phyloP scores from a whole-genome alignment of 2,329 filamentous ascomycete species.

The Eutypella sp. region DNA sequence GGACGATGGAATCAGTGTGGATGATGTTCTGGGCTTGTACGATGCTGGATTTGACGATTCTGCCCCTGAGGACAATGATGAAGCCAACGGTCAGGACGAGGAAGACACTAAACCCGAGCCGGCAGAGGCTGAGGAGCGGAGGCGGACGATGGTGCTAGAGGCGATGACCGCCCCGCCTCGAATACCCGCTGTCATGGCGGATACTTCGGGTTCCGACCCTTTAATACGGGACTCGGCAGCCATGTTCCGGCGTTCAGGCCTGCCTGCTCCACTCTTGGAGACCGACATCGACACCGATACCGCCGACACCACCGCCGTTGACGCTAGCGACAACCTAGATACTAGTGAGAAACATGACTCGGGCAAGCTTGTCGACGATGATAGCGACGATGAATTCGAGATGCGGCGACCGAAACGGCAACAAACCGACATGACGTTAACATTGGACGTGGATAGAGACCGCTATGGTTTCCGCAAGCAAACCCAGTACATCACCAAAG shows the following conservation, averaged over 20 bases:
- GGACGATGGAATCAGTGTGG: conserved; percentile 56
- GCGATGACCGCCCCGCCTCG: conserved; percentile 33
- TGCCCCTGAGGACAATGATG: conserved; percentile 37
- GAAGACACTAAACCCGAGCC: conserved; percentile 34
- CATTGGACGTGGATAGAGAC: conserved; percentile 59
- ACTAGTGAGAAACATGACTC: conserved; percentile 42
- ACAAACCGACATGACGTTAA: conserved; percentile 29
- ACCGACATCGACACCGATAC: too few relatives aligned
- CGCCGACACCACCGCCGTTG: not conserved
- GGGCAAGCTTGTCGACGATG: conserved; percentile 28
- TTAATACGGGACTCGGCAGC: conserved; percentile 33
- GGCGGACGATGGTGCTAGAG: conserved; percentile 34
- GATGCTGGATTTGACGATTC: conserved; percentile 57
- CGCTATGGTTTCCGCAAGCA: conserved; percentile 90
- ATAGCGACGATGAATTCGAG: conserved; percentile 5
- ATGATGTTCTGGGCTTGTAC: conserved; percentile 68
- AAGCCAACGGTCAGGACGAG: conserved; percentile 33
- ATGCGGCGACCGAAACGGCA: conserved; percentile 18
- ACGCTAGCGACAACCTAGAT: conserved; percentile 7
- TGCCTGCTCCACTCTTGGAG: conserved; percentile 24
- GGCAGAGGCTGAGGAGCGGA: conserved; percentile 32
- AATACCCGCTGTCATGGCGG: conserved; percentile 16
- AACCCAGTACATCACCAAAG: conserved; percentile 69
- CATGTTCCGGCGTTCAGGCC: conserved; percentile 30
- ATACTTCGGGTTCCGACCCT: conserved; percentile 11